Conservation (phyloP, 352 stramenopile species). For the Pythium graminicola region DNA sequence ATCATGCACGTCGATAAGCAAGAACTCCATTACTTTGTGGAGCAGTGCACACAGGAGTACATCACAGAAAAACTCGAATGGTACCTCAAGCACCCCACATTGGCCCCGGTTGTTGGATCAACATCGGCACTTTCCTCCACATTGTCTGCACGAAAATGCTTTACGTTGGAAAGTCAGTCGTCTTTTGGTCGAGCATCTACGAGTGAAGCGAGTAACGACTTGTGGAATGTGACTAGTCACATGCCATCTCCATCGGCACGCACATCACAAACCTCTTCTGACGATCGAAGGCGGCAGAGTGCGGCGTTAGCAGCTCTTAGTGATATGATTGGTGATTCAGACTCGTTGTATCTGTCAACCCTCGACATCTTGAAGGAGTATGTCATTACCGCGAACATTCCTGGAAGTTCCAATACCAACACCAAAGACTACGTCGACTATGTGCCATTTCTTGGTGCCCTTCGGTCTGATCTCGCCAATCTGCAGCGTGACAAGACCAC, state of each 20-base stretch:
- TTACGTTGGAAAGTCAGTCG: conserved; percentile 1
- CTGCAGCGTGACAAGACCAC: conserved; percentile 78
- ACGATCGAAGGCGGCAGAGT: conserved; percentile 71
- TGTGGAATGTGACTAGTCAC: conserved; percentile 72
- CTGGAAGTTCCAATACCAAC: conserved; percentile 46
- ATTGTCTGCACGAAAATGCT: conserved; percentile 1
- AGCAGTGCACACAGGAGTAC: conserved; percentile 72
- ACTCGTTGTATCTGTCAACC: conserved; percentile 70
- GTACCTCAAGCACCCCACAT: conserved; percentile 47
- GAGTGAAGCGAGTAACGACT: conserved; percentile 20
- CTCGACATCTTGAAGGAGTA: conserved; percentile 78
- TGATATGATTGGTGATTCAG: conserved; percentile 79
- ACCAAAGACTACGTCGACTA: conserved; percentile 83
- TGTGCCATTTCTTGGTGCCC: conserved; percentile 69
- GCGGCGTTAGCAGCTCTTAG: conserved; percentile 51
- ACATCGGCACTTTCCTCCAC: conserved; percentile 10
- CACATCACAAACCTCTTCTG: conserved; percentile 24
- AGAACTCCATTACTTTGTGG: conserved; percentile 67
- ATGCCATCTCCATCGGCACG: conserved; percentile 37
- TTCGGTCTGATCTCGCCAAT: conserved; percentile 75
- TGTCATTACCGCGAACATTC: conserved; percentile 60
- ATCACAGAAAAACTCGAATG: conserved; percentile 55
- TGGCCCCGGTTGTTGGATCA: conserved; percentile 10
- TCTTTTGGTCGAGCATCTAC: neutral
- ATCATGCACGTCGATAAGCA: conserved; percentile 67